Evolutionary conservation across 805 yeast species (phyloP), one percentile per base, ranked within the genome.

Genomic region (Lipomyces orientalis): DNA sequence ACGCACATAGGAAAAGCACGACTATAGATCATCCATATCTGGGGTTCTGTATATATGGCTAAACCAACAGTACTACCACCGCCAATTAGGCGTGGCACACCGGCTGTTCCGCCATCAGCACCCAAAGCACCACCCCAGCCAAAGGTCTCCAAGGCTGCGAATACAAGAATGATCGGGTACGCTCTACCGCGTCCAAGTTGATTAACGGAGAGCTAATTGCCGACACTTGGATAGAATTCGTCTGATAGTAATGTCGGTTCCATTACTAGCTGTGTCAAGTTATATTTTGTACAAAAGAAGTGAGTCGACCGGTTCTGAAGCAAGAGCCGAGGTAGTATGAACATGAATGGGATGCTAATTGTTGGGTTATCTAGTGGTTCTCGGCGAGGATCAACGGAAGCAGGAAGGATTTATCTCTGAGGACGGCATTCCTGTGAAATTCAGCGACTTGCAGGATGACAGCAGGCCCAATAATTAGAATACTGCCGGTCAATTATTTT

Each of bases 331-430:
- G 39, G 43, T 12, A 16, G 49, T 16, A 14, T 22, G 22, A 7
- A 43, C 25, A 3, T 7, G 4, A 43, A 16, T 43, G 49, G 3
- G 7, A 43, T 43, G 22, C 16, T 14, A 16, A 54, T 51, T 8
- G 10, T 46, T 49, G 31, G 29, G 2, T n/a, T 7, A 25, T 59
- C 8, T 34, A 67, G 70, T 67, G 22, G 58, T 60, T 19, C 64
- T 68, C 14, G 71, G 71, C 12, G 71, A 65, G 54, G 68, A 60
- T 25, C 69, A 67, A 46, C 56, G 54, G 62, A 63, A 68, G 35
- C 67, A 61, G 51, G 49, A 52, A 19, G 71, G 71, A 4, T 52
- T 68, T 37, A 31, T 68, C 4, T 63, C 69, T 2, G 62, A 66
- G 12, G 70, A 66, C 22, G 71, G 71, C 16, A 56, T 63, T 22